These are phyloP conservation scores for Colletotrichum sp. DNA, from an alignment of 2,329 filamentous ascomycete genomes.

Conservation along the genomic window DNA sequence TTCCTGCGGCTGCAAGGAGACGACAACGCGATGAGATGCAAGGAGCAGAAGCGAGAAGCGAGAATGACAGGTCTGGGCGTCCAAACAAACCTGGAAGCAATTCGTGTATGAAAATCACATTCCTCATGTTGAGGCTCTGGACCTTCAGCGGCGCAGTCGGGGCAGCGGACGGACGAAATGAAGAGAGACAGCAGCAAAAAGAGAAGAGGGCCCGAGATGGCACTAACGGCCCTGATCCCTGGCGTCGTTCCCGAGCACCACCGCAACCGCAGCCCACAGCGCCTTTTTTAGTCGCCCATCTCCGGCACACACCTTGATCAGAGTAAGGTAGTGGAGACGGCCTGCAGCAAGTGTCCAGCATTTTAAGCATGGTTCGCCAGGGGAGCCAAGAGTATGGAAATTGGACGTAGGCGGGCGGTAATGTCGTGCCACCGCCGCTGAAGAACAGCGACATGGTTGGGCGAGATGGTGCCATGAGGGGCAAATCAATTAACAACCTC, in stretches of 20 bases:
- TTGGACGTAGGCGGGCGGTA: background rate
- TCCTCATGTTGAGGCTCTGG: background rate
- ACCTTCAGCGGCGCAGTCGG: background rate
- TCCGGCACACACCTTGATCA: constrained; percentile 6
- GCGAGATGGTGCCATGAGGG: background rate
- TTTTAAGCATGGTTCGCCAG: background rate
- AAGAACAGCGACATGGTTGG: background rate
- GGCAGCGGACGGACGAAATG: background rate
- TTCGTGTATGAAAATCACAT: background rate
- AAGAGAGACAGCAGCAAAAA: background rate
- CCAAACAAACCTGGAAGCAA: background rate
- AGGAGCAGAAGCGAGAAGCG: background rate
- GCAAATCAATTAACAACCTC: background rate
- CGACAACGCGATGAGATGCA: background rate
- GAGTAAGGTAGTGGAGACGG: constrained; percentile 5
- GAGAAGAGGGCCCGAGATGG: background rate
- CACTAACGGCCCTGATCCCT: constrained; percentile 1
- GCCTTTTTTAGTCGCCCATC: background rate
- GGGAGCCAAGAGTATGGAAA: constrained; percentile 13
- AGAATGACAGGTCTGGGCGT: constrained; percentile 17
- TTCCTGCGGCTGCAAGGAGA: background rate
- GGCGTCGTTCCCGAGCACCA: background rate
- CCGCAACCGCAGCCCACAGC: background rate
- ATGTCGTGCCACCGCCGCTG: constrained; percentile 6
- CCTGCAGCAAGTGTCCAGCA: background rate